Percentiles rank a stretch among this genome's conserved stretches.
These are phyloP conservation scores for Quercus wislizeni DNA, from an alignment of 306 rosid genomes.

Conservation along the genomic window DNA sequence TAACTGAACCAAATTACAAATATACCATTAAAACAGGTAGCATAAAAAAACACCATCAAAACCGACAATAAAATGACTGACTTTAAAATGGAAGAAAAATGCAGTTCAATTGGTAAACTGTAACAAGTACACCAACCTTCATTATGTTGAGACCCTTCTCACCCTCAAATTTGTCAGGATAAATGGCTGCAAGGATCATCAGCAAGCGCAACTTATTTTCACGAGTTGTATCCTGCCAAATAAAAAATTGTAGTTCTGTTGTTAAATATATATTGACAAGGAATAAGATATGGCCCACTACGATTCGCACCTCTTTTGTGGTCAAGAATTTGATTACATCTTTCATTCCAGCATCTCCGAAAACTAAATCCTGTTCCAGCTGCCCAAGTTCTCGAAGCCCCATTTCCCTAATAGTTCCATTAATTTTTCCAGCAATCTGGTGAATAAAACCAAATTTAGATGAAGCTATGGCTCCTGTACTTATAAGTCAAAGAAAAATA, in stretches of 20 bases:
- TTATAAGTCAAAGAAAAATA: conserved; percentile 20
- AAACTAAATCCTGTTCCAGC: conserved; percentile 90
- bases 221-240: conserved; percentile 73
- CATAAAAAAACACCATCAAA: conserved; percentile 10
- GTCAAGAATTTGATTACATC: conserved; percentile 83
- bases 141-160: conserved; percentile 87
- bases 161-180: conserved; percentile 93
- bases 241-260: conserved; percentile 18
- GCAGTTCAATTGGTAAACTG: conserved; percentile 11
- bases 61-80: conserved; percentile 1
- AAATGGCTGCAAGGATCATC: conserved; percentile 88
- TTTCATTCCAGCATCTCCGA: conserved; percentile 92
- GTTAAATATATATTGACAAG: neutral
- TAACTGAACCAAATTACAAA: conserved; percentile 42
- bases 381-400: conserved; percentile 84
- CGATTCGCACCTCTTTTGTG: conserved; percentile 51
- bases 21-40: conserved; percentile 11
- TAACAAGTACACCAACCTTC: conserved; percentile 55
- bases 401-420: conserved; percentile 63
- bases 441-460: conserved; percentile 23
- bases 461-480: conserved; percentile 13
- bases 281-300: neutral
- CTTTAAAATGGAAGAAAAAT: conserved; percentile 6
- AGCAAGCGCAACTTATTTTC: conserved; percentile 93
- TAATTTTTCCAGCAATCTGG: conserved; percentile 89